Conservation (phyloP, 768 basidiomycete genomes). For the Obba rivulosa region DNA sequence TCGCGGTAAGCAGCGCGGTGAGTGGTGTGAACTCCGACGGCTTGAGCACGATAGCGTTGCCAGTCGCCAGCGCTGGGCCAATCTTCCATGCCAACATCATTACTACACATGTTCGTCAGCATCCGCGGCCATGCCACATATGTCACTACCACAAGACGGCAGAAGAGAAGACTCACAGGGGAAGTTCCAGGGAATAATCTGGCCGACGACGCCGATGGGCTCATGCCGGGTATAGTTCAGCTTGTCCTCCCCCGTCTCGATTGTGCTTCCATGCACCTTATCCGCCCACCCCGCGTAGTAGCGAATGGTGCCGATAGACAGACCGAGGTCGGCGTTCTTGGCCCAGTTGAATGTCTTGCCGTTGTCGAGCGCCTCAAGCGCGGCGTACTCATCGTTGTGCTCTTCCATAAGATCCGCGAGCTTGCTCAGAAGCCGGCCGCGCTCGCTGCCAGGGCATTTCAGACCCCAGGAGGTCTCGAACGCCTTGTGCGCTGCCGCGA, state of each 20-base stretch:
- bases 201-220: conserved; percentile 48
- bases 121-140: too few relatives aligned
- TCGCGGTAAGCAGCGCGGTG: conserved; percentile 40
- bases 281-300: conserved; percentile 93
- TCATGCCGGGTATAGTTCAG: conserved; percentile 59
- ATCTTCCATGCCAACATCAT: conserved; percentile 57
- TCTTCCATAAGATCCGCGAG: conserved; percentile 61
- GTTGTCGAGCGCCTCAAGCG: conserved; percentile 69
- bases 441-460: conserved; percentile 44
- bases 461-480: conserved; percentile 68
- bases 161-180: conserved; percentile 29
- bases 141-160: too few relatives aligned
- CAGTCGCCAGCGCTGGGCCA: conserved; percentile 58
- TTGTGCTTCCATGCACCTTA: conserved; percentile 71
- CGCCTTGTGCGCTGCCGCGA: conserved; percentile 58
- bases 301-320: conserved; percentile 43
- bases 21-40: conserved; percentile 60
- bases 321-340: conserved; percentile 34
- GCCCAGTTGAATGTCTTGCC: conserved; percentile 53
- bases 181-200: conserved; percentile 69
- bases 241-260: conserved; percentile 51
- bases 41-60: conserved; percentile 57
- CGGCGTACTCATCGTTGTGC: conserved; percentile 59
- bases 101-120: conserved; percentile 16
- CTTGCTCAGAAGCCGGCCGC: conserved; percentile 53